Percentiles rank a stretch among this genome's conserved stretches.
phyloP scores from a whole-genome alignment of 768 basidiomycete genomes.

The Tremella mesenterica region DNA sequence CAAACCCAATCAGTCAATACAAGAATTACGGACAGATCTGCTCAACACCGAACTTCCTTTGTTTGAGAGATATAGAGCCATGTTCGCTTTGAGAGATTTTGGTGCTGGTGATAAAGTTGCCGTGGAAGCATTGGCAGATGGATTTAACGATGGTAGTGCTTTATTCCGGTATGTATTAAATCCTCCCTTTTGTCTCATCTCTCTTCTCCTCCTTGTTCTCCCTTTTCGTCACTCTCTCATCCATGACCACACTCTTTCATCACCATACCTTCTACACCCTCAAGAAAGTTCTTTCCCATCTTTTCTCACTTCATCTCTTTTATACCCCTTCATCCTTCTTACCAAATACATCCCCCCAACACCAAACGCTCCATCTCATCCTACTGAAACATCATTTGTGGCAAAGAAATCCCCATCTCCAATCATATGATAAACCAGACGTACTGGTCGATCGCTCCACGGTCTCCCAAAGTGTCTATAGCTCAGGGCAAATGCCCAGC shows the following conservation, averaged over 20 bases:
- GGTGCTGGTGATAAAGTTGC: slow-evolving; percentile 60
- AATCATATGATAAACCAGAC: no score
- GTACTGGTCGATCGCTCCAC: no score
- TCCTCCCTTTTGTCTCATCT: slow-evolving; percentile 1
- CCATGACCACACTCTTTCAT: no score
- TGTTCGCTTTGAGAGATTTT: slow-evolving; percentile 96
- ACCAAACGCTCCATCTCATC: no score
- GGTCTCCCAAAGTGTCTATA: no score
- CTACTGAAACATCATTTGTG: neutral
- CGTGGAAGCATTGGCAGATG: slow-evolving; percentile 80
- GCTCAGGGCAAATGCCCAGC: no score
- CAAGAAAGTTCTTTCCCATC: no score
- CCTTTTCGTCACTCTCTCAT: no score
- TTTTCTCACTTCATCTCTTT: neutral
- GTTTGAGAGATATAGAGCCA: slow-evolving; percentile 91
- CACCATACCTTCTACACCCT: no score
- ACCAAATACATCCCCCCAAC: neutral
- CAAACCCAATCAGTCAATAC: slow-evolving; percentile 46
- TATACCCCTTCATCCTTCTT: neutral
- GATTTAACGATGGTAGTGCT: slow-evolving; percentile 79
- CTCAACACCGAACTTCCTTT: slow-evolving; percentile 62
- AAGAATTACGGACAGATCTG: slow-evolving; percentile 55
- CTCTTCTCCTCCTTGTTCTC: neutral
- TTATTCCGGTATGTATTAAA: slow-evolving; percentile 69
- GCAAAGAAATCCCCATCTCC: neutral